A percentile compares a stretch with the other conserved stretches of the same genome.
Conservation (phyloP, 345 rosid genomes). For the Anastatica hierochuntica region DNA sequence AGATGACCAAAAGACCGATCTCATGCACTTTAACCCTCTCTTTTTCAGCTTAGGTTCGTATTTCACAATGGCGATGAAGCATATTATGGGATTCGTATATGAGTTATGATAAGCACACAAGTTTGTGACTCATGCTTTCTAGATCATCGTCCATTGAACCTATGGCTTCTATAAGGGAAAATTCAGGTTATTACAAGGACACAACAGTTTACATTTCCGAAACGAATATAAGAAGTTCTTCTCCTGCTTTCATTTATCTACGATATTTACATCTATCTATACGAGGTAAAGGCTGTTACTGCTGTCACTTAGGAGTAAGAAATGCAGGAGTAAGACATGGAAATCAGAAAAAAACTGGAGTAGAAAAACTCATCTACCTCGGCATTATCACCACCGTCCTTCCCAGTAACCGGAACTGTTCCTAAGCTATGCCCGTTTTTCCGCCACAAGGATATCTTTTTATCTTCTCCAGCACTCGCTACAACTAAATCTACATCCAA, state of each 20-base stretch:
- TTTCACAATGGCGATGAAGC: not conserved
- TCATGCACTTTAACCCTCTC: not conserved
- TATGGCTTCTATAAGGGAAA: not conserved
- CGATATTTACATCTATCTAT: not conserved
- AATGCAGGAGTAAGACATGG: not conserved
- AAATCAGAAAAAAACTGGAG: no score
- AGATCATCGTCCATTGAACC: not conserved
- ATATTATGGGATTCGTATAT: not conserved
- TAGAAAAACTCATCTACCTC: slow-evolving; percentile 36
- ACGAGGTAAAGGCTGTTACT: not conserved
- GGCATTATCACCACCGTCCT: slow-evolving; percentile 58
- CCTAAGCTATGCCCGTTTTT: slow-evolving; percentile 78
- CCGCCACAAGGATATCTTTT: slow-evolving; percentile 85
- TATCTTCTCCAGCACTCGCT: slow-evolving; percentile 97
- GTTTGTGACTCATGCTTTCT: not conserved
- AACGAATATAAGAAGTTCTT: not conserved
- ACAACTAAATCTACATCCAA: slow-evolving; percentile 71
- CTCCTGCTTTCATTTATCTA: not conserved
- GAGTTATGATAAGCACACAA: not conserved
- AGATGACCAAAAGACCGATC: slow-evolving; percentile 2
- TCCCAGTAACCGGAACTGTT: slow-evolving; percentile 60
- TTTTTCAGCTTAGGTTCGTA: not conserved
- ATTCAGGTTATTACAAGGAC: not conserved
- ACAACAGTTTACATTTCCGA: not conserved
- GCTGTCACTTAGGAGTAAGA: not conserved